Base-by-base conservation (phyloP, 2,329 filamentous ascomycete genomes). In the Cordyceps farinosa region DNA sequence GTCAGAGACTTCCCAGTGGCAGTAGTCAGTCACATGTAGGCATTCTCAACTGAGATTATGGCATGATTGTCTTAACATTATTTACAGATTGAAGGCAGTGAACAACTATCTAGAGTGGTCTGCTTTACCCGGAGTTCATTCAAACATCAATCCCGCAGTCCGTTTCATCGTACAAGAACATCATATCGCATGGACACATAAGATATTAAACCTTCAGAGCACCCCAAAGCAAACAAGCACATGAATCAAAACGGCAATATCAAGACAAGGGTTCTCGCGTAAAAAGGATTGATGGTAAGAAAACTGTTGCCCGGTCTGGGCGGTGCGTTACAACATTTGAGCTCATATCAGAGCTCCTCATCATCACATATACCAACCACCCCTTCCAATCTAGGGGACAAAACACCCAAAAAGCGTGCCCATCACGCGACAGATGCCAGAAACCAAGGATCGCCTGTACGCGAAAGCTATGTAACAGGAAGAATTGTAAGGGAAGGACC, bases 391-490 rank as follows among this genome's bases (percentile, higher is more conserved):
- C 48, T 52, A 6, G 44, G 51, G 60, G 22, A 15, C 7, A 40
- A 48, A 30, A 45, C 51, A 56, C 52, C 50, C 56, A 59, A 52
- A 55, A 55, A 34, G 60, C 32, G 56, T 67, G 65, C 27, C 69
- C 63, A 69, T 65, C 59, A 61, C 50, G 51, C 42, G 30, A 29
- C 50, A 17, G 48, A 42, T 13, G 50, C 50, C 50, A 47, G 48
- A 48, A 59, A 51, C 40, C 50, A 48, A 61, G 15, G 47, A 30
- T 55, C 42, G 50, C 51, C 22, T 54, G 51, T 40, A 48, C 22
- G 32, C 51, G 50, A 48, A 52, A 55, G 51, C 59, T 61, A 55
- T 61, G 32, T 45, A 29, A 61, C 42, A 61, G 48, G 59, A 61
- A 61, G 36, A 45, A n/a, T 29, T 44, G 32, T 60, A 38, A 51